Conservation (phyloP, 78 protist genomes). For the Monosiga brevicollis region DNA sequence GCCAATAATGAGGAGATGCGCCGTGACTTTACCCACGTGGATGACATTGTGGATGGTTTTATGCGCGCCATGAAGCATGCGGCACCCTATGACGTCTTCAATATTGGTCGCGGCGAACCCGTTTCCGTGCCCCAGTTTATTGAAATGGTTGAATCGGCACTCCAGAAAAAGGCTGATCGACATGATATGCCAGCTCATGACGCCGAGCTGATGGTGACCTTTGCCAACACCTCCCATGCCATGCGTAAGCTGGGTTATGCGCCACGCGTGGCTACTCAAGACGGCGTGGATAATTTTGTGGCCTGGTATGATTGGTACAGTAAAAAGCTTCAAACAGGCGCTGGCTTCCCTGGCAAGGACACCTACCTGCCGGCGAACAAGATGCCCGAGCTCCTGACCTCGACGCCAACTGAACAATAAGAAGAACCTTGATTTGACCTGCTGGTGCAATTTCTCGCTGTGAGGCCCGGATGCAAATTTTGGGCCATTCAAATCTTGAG, state of each 20-base stretch:
- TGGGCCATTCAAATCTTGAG: too few relatives aligned
- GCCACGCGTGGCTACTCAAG: neutral
- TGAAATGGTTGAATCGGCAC: neutral
- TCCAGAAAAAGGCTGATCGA: constrained; percentile 16
- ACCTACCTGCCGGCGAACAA: too few relatives aligned
- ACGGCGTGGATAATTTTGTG: neutral
- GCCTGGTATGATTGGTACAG: neutral
- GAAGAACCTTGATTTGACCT: too few relatives aligned
- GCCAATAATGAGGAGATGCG: constrained; percentile 1
- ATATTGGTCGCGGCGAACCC: constrained; percentile 34
- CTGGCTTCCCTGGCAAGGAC: too few relatives aligned
- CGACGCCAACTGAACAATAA: too few relatives aligned
- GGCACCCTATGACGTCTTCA: constrained; percentile 30
- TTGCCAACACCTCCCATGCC: constrained; percentile 21
- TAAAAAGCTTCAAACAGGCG: too few relatives aligned
- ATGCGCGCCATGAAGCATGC: constrained; percentile 2
- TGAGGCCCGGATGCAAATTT: too few relatives aligned
- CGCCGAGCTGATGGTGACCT: constrained; percentile 26
- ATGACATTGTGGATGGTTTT: constrained; percentile 43
- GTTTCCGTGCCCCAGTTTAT: constrained; percentile 14
- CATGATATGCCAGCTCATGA: neutral
- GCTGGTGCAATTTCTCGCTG: too few relatives aligned
- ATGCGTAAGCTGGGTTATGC: neutral
- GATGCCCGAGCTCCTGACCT: too few relatives aligned
- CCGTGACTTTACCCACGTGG: constrained; percentile 51